Evolutionary conservation across 768 basidiomycete species (phyloP), one percentile per base, ranked within the genome.

Genomic region (Mycena vitilis): DNA sequence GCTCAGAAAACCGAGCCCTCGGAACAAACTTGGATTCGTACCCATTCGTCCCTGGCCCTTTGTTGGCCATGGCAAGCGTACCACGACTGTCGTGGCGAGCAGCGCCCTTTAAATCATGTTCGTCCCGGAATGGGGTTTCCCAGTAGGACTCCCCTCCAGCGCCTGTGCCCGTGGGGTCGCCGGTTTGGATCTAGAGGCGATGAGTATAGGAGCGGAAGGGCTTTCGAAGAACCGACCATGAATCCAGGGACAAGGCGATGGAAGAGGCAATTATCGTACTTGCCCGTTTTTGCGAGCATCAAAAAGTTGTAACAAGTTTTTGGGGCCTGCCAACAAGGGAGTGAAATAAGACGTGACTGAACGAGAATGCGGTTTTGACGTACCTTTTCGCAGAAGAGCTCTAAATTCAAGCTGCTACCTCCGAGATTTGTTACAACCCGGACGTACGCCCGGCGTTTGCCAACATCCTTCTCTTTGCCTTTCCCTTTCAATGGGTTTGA

Each of bases 271-370:
- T 95, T 83, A 71, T 98, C 90, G 75, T 98, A 99, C 75, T 96
- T 96, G 11, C 96, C 95, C 25, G 90, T 85, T 68, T 90, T 88
- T 0, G 98, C 96, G 10, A 99, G 87, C 91, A 94, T 94, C 36
- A 99, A 81, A 79, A 98, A 99, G 78, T 99, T 99, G 79, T 99
- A 99, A 73, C 96, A 98, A 1, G 98, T 98, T 81, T 98, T 96
- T 0, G 98, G 98, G 12, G 97, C 98, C 94, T 96, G 30, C 30
- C 30, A 30, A 23, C 44, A 42, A 45, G 36, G 10, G 23, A 38
- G 22, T 61, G 22, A 55, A 30, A 34, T 18, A 56, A 57, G 64
- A 55, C 56, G 60, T 38, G 51, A 38, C 42, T 25, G 51, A 42
- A 8, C n/a, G 44, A 34, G 30, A 30, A 30, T 30, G 30, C n/a